A percentile compares a stretch with the other conserved stretches of the same genome.
phyloP scores from a whole-genome alignment of 768 basidiomycete species.

The Russula foetens region DNA sequence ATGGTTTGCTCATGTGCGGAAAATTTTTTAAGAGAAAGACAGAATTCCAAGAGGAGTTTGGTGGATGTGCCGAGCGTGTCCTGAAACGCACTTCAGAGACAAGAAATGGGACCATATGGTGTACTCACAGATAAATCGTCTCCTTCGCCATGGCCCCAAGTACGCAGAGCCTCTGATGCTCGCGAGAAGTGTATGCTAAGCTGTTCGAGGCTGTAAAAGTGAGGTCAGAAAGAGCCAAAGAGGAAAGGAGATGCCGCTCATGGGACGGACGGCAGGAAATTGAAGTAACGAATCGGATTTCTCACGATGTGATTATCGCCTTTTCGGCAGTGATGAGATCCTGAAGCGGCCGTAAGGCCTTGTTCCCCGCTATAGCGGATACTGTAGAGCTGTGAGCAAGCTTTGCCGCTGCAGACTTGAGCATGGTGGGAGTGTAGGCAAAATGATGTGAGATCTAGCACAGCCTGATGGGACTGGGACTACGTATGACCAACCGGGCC shows the following conservation, averaged over 20 bases:
- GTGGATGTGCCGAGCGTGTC: constrained; percentile 69
- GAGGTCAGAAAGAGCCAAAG: neutral
- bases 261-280: neutral
- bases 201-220: constrained; percentile 44
- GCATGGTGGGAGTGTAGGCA: too few relatives aligned
- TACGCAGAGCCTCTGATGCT: constrained; percentile 61
- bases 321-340: constrained; percentile 90
- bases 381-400: constrained; percentile 86
- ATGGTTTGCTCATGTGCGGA: constrained; percentile 63
- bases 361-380: constrained; percentile 60
- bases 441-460: too few relatives aligned
- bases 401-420: constrained; percentile 69
- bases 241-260: neutral
- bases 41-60: constrained; percentile 57
- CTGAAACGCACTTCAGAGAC: constrained; percentile 30
- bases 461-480: too few relatives aligned
- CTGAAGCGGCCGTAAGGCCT: constrained; percentile 74
- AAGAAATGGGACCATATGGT: neutral
- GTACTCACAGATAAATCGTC: constrained; percentile 67
- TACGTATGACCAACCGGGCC: too few relatives aligned
- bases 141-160: constrained; percentile 74
- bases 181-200: constrained; percentile 58
- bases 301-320: constrained; percentile 64
- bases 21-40: constrained; percentile 58
- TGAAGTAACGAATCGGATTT: constrained; percentile 7